phyloP scores from a whole-genome alignment of 2,329 filamentous ascomycete species.

The Microdochium trichocladiopsis region DNA sequence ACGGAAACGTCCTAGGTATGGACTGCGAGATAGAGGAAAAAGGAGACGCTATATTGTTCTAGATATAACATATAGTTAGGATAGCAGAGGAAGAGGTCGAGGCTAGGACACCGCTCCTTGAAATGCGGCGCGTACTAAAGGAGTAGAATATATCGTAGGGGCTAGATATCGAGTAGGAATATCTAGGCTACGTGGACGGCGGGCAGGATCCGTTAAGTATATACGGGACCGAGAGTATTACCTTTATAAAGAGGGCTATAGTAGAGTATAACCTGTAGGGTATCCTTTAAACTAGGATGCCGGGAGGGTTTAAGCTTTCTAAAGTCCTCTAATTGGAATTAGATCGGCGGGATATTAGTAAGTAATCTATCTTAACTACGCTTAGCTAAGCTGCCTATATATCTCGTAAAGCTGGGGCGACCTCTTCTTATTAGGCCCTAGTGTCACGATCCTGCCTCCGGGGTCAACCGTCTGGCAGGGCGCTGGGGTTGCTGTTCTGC shows the following conservation, averaged over 20 bases:
- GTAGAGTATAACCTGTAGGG: conserved; percentile 23
- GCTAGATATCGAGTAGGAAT: conserved; percentile 17
- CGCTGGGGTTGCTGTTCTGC: too few relatives aligned
- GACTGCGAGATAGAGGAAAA: conserved; percentile 7
- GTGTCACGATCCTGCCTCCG: too few relatives aligned
- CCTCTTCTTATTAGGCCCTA: too few relatives aligned
- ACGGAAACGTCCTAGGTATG: conserved; percentile 28
- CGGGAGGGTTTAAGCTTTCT: conserved; percentile 25
- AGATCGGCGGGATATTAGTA: too few relatives aligned
- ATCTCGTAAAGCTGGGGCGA: too few relatives aligned
- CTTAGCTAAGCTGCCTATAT: too few relatives aligned
- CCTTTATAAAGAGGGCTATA: conserved; percentile 16
- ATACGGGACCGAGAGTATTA: conserved; percentile 21
- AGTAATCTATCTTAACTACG: too few relatives aligned
- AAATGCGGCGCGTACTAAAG: conserved; percentile 16
- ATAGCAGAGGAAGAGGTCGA: conserved; percentile 15
- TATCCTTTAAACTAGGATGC: conserved; percentile 24
- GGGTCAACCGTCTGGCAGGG: too few relatives aligned
- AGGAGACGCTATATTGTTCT: conserved; percentile 19
- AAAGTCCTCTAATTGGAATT: too few relatives aligned
- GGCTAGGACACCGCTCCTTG: conserved; percentile 17
- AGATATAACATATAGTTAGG: conserved; percentile 17
- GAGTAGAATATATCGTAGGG: neutral
- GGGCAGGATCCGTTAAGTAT: conserved; percentile 15
- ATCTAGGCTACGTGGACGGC: conserved; percentile 25